phyloP scores from a whole-genome alignment of 768 basidiomycete species.

The Naganishia vishniacii region DNA sequence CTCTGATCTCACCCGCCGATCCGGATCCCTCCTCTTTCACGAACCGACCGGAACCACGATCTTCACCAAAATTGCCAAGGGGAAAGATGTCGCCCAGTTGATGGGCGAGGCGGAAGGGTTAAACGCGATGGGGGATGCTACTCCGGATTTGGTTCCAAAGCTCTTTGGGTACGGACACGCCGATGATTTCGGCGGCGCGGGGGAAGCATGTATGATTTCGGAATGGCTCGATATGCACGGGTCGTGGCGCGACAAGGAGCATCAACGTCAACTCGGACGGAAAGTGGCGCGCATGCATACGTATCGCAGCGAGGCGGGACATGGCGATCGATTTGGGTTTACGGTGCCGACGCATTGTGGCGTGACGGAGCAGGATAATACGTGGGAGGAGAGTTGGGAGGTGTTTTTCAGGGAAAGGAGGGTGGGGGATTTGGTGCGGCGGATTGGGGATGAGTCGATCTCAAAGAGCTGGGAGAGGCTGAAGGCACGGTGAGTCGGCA shows the following conservation, averaged over 20 bases:
- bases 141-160: constrained; percentile 27
- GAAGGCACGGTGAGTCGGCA: constrained; percentile 33
- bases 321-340: constrained; percentile 36
- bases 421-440: constrained; percentile 37
- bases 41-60: constrained; percentile 4
- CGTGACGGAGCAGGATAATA: constrained; percentile 44
- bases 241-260: background rate
- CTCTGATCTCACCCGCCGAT: background rate
- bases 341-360: constrained; percentile 42
- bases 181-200: background rate
- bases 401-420: constrained; percentile 40
- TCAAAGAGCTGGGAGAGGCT: constrained; percentile 33
- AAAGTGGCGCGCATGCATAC: constrained; percentile 40
- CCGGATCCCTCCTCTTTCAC: constrained; percentile 1
- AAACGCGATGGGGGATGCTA: constrained; percentile 26
- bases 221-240: constrained; percentile 35
- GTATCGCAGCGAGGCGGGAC: constrained; percentile 11
- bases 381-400: constrained; percentile 39
- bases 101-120: constrained; percentile 28
- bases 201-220: constrained; percentile 34
- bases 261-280: constrained; percentile 34
- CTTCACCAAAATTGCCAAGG: constrained; percentile 9
- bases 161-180: constrained; percentile 21
- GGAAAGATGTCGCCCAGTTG: constrained; percentile 25
- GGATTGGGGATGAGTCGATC: constrained; percentile 36